Evolutionary conservation across 352 stramenopile species (phyloP).

Genomic region (Plasmopara viticola): DNA sequence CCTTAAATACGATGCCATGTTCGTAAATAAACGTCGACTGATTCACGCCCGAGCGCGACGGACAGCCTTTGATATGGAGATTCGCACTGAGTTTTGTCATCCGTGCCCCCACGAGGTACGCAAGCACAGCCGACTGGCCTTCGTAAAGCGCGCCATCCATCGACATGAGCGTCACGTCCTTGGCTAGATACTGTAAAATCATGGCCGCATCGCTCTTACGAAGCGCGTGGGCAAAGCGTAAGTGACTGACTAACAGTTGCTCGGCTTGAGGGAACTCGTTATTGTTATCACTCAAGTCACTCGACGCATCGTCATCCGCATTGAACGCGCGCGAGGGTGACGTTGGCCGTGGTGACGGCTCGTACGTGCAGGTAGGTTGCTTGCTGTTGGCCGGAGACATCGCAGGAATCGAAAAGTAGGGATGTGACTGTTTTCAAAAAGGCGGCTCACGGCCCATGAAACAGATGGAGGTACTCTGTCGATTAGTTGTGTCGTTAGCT

Average conservation of each 20-base stretch:
- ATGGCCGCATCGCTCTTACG: conserved; percentile 67
- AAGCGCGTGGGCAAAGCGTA: conserved; percentile 59
- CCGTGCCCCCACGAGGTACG: conserved; percentile 53
- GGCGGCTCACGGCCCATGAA: conserved; percentile 20
- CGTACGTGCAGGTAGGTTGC: conserved; percentile 6
- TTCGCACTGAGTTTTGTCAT: conserved; percentile 69
- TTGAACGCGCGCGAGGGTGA: conserved; percentile 18
- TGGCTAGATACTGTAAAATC: conserved; percentile 58
- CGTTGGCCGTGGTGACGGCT: conserved; percentile 11
- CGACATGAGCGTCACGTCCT: conserved; percentile 47
- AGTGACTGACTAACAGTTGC: conserved; percentile 49
- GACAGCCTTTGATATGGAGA: conserved; percentile 55
- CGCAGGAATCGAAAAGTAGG: neutral
- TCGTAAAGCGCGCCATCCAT: conserved; percentile 38
- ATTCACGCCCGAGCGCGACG: conserved; percentile 34
- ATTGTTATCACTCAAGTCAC: conserved; percentile 10
- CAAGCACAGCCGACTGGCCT: conserved; percentile 60
- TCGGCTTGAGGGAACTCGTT: conserved; percentile 25
- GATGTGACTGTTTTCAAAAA: neutral
- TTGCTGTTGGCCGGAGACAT: conserved; percentile 12
- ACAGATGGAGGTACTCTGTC: no score
- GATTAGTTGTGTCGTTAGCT: no score
- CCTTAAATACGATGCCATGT: conserved; percentile 60
- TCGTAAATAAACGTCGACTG: conserved; percentile 77
- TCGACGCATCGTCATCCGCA: conserved; percentile 6